Base-by-base conservation (phyloP, 2,329 filamentous ascomycete genomes). In the Pseudocercospora pini-densiflorae region DNA sequence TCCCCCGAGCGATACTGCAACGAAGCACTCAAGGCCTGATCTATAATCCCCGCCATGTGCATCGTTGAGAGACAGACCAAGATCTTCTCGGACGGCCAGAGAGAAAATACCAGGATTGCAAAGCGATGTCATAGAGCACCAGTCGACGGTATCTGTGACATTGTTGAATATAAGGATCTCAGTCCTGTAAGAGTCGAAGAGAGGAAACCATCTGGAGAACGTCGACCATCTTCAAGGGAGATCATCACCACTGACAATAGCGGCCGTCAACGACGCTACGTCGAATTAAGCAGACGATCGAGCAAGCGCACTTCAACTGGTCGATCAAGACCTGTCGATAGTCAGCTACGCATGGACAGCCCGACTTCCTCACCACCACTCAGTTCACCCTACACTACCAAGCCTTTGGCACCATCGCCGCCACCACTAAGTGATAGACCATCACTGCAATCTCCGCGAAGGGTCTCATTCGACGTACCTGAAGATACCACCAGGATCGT, bases 51-150 rank as follows among this genome's bases (percentile, higher is more conserved):
- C 60, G 65, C 65, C n/a, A 77, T 77, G 75, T 77, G 75, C 59
- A 64, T 76, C 29, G 63, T 77, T 57, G 73, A 76, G 43, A 68
- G 63, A 45, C 73, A 71, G 61, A 73, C 71, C 23, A 75, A 76
- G 65, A 40, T 70, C 58, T 70, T 74, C 63, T 29, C 70, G 9
- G 69, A 73, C 62, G 70, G 70, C 21, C 68, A 61, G 8, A 67
- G 65, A 27, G 68, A 73, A 33, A 69, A 58, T 8, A 53, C 70
- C 24, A 70, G 73, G 40, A 72, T 61, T 29, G 45, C 64, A 6
- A 69, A 64, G 55, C 67, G 61, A 58, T 77, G 75, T 67, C 65
- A 66, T 27, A 66, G 69, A 29, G 73, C 72, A 57, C 60, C 63
- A 8, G 66, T 62, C 7, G 49, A 60, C 23, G 62, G 63, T 23